These are phyloP conservation scores for Nidularia sp. DNA, from an alignment of 768 basidiomycete genomes.

Conservation along the genomic window DNA sequence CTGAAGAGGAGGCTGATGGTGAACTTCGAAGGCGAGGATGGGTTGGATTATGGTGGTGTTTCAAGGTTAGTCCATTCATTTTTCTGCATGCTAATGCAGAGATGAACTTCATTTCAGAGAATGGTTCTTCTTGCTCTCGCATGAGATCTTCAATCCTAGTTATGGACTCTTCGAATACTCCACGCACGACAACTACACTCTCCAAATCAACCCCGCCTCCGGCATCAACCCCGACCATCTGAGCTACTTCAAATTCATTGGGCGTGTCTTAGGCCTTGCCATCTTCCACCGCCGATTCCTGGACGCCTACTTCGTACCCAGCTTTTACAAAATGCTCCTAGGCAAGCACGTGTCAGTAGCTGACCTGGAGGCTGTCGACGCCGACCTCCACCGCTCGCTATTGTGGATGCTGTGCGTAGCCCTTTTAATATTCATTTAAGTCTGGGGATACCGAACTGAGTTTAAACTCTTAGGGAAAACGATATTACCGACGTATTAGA, in stretches of 20 bases:
- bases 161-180: constrained; percentile 84
- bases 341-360: constrained; percentile 53
- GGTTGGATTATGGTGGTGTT: constrained; percentile 75
- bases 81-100: not conserved
- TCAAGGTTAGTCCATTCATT: constrained; percentile 44
- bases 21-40: constrained; percentile 77
- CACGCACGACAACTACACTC: constrained; percentile 74
- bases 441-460: no score
- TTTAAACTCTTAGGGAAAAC: constrained; percentile 47
- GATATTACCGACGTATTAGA: constrained; percentile 74
- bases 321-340: constrained; percentile 78
- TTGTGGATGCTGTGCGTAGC: constrained; percentile 69
- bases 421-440: not conserved
- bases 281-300: constrained; percentile 78
- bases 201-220: constrained; percentile 76
- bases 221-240: constrained; percentile 75
- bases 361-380: constrained; percentile 69
- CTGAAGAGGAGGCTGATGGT: constrained; percentile 70
- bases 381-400: constrained; percentile 64
- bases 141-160: constrained; percentile 79
- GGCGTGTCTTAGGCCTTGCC: constrained; percentile 67
- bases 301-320: constrained; percentile 76
- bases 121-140: constrained; percentile 84
- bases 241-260: constrained; percentile 81
- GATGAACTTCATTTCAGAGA: constrained; percentile 42